Conservation (phyloP, 805 yeast genomes). For the Kurtzmaniella fragi region DNA sequence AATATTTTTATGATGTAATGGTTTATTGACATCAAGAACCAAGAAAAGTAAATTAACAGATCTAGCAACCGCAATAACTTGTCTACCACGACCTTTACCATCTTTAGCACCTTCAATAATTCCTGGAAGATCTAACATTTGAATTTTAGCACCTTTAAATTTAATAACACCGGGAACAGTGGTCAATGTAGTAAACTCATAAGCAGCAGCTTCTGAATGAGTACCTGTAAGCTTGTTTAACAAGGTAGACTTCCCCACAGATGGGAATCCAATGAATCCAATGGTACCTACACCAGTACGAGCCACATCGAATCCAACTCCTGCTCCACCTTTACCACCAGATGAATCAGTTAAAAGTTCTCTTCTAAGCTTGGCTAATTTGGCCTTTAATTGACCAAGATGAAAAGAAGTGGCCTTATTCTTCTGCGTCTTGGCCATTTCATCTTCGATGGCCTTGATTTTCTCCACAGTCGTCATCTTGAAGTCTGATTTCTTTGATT, state of each 20-base stretch:
- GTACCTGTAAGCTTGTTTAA: conserved; percentile 90
- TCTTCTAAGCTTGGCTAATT: conserved; percentile 89
- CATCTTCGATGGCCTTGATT: conserved; percentile 88
- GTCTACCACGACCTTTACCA: conserved; percentile 90
- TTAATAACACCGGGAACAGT: conserved; percentile 96
- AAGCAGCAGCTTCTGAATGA: conserved; percentile 95
- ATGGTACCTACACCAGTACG: conserved; percentile 97
- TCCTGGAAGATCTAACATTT: conserved; percentile 90
- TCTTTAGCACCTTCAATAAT: conserved; percentile 89
- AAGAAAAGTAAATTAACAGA: conserved; percentile 91
- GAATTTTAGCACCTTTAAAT: conserved; percentile 96
- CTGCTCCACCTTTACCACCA: conserved; percentile 77
- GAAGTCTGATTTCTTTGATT: neutral
- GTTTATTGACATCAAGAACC: conserved; percentile 94
- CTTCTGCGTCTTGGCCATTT: conserved; percentile 97
- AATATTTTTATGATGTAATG: conserved; percentile 87
- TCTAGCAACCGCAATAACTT: conserved; percentile 98
- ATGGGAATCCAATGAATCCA: conserved; percentile 98
- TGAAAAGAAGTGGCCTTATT: conserved; percentile 97
- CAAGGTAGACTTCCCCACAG: conserved; percentile 87
- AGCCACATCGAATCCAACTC: conserved; percentile 97
- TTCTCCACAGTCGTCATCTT: conserved; percentile 47
- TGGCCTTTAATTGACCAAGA: conserved; percentile 95
- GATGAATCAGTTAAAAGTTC: conserved; percentile 72
- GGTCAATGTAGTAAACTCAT: conserved; percentile 95